phyloP scores from a whole-genome alignment of 768 basidiomycete genomes.

The Suillus decipiens region DNA sequence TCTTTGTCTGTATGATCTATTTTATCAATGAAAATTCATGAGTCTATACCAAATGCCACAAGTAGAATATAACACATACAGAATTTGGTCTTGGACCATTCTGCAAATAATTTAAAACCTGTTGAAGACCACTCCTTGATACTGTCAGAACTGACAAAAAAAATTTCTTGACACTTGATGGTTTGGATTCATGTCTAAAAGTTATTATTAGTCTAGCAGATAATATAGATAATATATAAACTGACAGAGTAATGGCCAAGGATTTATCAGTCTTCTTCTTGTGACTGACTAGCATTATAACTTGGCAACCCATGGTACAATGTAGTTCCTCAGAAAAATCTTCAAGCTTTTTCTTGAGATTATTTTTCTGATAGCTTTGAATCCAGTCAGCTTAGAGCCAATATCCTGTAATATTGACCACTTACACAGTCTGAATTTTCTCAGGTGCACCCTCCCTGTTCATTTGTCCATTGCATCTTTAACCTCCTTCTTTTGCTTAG shows the following conservation, averaged over 20 bases:
- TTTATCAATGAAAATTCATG: background rate
- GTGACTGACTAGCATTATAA: background rate
- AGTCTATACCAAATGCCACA: background rate
- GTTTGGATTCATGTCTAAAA: background rate
- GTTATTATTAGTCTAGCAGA: background rate
- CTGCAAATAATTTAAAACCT: background rate
- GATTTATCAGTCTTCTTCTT: background rate
- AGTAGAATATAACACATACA: background rate
- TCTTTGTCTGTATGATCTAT: background rate
- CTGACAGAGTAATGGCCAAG: background rate
- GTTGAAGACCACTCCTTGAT: background rate
- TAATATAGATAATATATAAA: too few relatives aligned
- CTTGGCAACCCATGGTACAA: background rate
- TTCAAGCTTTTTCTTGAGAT: slow-evolving; percentile 2
- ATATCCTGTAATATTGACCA: background rate
- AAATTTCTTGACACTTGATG: background rate
- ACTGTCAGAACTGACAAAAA: background rate
- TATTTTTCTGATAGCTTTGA: slow-evolving; percentile 2
- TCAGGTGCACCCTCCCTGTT: background rate
- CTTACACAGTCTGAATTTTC: background rate
- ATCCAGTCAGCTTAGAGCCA: background rate
- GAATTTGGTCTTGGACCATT: background rate
- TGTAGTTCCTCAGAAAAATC: background rate
- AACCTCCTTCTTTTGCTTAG: background rate
- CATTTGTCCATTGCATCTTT: background rate